A percentile compares a stretch with the other conserved stretches of the same genome.
Conservation (phyloP, 1,284 basidiomycete species). For the Cryptococcus sp. region DNA sequence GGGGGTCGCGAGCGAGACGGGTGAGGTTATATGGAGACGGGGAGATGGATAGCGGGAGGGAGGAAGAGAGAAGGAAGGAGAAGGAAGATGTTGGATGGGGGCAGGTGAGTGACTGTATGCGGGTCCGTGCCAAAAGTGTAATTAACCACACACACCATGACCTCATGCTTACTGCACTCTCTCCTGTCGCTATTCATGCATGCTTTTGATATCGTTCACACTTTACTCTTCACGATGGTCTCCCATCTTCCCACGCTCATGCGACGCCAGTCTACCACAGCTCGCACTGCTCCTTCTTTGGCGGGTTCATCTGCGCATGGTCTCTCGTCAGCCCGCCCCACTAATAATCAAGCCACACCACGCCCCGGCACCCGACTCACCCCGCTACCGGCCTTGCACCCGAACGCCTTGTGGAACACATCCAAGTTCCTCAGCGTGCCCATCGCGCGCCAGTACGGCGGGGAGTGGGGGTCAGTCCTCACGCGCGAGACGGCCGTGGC, state of each 20-base stretch:
- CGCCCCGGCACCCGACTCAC: slow-evolving; percentile 21
- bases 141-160: no score
- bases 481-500: slow-evolving; percentile 65
- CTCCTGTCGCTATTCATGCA: no score
- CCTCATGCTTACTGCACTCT: no score
- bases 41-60: not conserved
- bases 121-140: no score
- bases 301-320: slow-evolving; percentile 35
- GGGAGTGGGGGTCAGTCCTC: slow-evolving; percentile 84
- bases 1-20: no score
- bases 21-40: no score
- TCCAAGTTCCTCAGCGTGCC: slow-evolving; percentile 63
- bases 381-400: slow-evolving; percentile 43
- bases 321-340: not conserved
- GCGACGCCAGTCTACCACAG: slow-evolving; percentile 29
- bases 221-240: no score
- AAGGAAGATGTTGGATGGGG: not conserved
- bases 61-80: not conserved
- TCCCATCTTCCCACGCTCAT: no score
- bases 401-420: slow-evolving; percentile 48
- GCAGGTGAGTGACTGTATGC: not conserved
- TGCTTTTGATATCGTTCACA: no score
- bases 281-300: slow-evolving; percentile 40
- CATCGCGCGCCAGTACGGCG: slow-evolving; percentile 69
- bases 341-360: not conserved